Conservation (phyloP, 2,329 filamentous ascomycete genomes). For the Huntiella savannae region DNA sequence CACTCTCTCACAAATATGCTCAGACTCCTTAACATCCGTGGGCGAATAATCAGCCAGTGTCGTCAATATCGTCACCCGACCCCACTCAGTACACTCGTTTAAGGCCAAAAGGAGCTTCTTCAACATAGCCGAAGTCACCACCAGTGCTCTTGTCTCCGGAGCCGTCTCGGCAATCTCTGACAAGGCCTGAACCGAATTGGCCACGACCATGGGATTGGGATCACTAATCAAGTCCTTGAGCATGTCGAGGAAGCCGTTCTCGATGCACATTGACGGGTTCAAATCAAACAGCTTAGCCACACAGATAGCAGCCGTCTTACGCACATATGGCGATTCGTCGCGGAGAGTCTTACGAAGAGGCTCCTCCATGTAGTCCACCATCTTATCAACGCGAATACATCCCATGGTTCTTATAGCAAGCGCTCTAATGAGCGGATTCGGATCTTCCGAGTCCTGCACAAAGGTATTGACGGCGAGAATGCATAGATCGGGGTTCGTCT, state of each 20-base stretch:
- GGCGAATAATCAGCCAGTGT: constrained; percentile 79
- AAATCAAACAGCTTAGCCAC: constrained; percentile 96
- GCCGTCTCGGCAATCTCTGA: constrained; percentile 80
- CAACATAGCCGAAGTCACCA: constrained; percentile 62
- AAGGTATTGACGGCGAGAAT: constrained; percentile 98
- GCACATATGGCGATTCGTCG: constrained; percentile 95
- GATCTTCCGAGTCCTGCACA: constrained; percentile 96
- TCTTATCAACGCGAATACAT: constrained; percentile 94
- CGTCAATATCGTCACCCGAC: constrained; percentile 77
- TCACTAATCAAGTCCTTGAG: constrained; percentile 93
- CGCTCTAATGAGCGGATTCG: constrained; percentile 85
- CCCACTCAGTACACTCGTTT: constrained; percentile 98
- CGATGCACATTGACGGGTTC: constrained; percentile 78
- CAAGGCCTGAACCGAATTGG: constrained; percentile 86
- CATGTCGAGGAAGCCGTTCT: constrained; percentile 88
- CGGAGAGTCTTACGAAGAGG: constrained; percentile 85
- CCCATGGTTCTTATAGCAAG: constrained; percentile 96
- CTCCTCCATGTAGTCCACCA: constrained; percentile 99
- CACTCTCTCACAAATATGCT: constrained; percentile 94
- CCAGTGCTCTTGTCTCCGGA: constrained; percentile 72
- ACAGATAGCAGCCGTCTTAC: constrained; percentile 94
- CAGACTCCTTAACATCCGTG: constrained; percentile 79
- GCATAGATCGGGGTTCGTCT: constrained; percentile 94
- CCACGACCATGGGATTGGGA: constrained; percentile 97
- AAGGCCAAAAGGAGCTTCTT: constrained; percentile 94